A percentile compares a stretch with the other conserved stretches of the same genome.
These are phyloP conservation scores for Leccinum subrobustum DNA, from an alignment of 1,284 basidiomycete genomes.

Conservation along the genomic window DNA sequence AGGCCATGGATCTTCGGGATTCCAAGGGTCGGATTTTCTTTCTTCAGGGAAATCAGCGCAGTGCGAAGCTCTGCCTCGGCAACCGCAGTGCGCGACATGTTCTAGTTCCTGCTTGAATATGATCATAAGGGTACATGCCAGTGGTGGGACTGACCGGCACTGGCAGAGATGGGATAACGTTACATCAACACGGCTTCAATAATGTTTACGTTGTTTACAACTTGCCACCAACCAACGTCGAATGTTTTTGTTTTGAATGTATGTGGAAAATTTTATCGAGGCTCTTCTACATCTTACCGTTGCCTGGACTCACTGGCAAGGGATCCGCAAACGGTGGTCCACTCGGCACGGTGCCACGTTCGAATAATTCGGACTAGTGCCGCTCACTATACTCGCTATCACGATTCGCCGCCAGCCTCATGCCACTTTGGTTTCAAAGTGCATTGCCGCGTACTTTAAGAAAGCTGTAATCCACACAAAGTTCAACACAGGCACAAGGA, in stretches of 20 bases:
- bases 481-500: neutral
- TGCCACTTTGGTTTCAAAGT: neutral
- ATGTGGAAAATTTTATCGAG: neutral
- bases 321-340: neutral
- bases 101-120: conserved; percentile 5
- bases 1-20: conserved; percentile 68
- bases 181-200: neutral
- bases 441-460: neutral
- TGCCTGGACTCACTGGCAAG: too few species aligned
- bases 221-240: neutral
- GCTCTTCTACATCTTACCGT: neutral
- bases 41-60: conserved; percentile 42
- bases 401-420: neutral
- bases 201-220: neutral
- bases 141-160: conserved; percentile 6
- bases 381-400: neutral
- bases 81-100: conserved; percentile 18
- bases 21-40: conserved; percentile 62
- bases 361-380: neutral
- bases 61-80: conserved; percentile 46
- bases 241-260: neutral
- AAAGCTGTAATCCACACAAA: neutral
- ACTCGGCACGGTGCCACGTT: neutral
- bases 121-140: neutral
- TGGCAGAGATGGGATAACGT: neutral